Evolutionary conservation across 306 rosid species (phyloP).

Genomic region (Dryas drummondii): DNA sequence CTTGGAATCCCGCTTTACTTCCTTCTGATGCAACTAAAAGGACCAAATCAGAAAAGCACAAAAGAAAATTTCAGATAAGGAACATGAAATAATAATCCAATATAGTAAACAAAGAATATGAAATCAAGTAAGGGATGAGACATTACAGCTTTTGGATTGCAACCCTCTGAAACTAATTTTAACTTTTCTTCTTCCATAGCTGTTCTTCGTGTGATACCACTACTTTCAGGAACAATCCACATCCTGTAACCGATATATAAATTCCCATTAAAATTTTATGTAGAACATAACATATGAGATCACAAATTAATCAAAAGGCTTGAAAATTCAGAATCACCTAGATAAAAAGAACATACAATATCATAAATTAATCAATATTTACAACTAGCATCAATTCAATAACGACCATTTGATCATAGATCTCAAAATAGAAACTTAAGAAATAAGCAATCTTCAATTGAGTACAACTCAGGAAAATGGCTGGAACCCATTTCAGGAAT

Average conservation of each 20-base stretch:
- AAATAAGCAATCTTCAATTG: slow-evolving; percentile 3
- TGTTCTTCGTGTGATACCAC: slow-evolving; percentile 52
- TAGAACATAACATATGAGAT: too few relatives aligned
- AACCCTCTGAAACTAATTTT: slow-evolving; percentile 73
- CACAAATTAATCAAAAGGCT: not conserved
- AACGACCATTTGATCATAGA: slow-evolving; percentile 3
- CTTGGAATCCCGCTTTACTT: slow-evolving; percentile 57
- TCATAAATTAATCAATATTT: slow-evolving; percentile 7
- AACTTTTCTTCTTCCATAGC: slow-evolving; percentile 59
- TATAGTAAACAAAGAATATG: not conserved
- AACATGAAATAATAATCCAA: slow-evolving; percentile 9
- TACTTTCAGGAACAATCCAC: slow-evolving; percentile 81
- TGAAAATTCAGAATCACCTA: slow-evolving; percentile 9
- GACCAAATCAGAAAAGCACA: slow-evolving; percentile 29
- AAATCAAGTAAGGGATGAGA: slow-evolving; percentile 7
- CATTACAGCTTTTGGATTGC: slow-evolving; percentile 69
- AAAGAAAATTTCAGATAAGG: slow-evolving; percentile 12
- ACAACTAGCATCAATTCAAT: not conserved
- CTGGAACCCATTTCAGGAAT: slow-evolving; percentile 7
- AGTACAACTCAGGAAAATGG: not conserved
- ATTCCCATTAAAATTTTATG: slow-evolving; percentile 24
- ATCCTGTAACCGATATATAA: slow-evolving; percentile 46
- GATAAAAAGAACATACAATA: not conserved
- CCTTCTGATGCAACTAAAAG: slow-evolving; percentile 69
- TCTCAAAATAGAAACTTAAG: not conserved